Evolutionary conservation across 768 basidiomycete species (phyloP).

Genomic region (Lepiota venenata): DNA sequence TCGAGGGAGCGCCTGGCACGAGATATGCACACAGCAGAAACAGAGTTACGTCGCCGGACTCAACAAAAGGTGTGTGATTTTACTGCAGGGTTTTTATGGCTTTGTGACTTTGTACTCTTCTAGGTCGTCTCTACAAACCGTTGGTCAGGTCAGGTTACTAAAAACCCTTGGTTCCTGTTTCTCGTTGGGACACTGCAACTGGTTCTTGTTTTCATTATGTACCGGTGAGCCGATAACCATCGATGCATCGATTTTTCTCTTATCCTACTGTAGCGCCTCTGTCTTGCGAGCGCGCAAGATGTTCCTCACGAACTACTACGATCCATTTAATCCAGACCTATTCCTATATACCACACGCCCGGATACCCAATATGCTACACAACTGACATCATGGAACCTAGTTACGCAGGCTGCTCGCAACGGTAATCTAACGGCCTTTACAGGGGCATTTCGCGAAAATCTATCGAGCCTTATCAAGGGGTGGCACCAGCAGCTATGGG

Average conservation of each 20-base stretch:
- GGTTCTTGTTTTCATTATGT: conserved; percentile 47
- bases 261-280: conserved; percentile 35
- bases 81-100: not conserved
- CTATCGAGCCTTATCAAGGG: conserved; percentile 28
- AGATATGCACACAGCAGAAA: conserved; percentile 37
- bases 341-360: conserved; percentile 48
- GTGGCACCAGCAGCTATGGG: conserved; percentile 41
- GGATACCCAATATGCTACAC: conserved; percentile 31
- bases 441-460: conserved; percentile 28
- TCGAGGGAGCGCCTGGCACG: conserved; percentile 42
- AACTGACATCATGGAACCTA: conserved; percentile 26
- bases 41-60: conserved; percentile 22
- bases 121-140: not conserved
- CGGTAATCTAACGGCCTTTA: conserved; percentile 20
- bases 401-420: not conserved
- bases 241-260: conserved; percentile 9
- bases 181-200: conserved; percentile 35
- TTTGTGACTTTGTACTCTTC: not conserved
- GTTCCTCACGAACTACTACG: conserved; percentile 75
- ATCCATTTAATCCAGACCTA: conserved; percentile 74
- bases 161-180: conserved; percentile 19
- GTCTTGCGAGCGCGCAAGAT: conserved; percentile 44
- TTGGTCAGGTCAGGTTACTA: not conserved
- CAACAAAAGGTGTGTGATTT: conserved; percentile 1
- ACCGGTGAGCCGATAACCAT: conserved; percentile 40